Conservation (phyloP, 2,329 filamentous ascomycete species). For the Coniella vitis region DNA sequence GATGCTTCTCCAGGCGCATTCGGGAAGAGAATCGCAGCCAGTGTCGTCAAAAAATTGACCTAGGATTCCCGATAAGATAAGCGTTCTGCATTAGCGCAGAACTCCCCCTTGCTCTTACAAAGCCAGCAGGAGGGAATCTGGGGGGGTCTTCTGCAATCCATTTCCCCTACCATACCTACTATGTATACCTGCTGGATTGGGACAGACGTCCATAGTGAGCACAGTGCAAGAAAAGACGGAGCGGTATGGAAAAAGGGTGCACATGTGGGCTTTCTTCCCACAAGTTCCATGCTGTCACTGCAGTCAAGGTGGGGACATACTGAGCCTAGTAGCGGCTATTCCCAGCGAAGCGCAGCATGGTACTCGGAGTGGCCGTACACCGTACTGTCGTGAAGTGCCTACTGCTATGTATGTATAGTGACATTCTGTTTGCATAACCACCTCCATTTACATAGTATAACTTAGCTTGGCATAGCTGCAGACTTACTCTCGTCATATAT, state of each 20-base stretch:
- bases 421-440: too few relatives aligned
- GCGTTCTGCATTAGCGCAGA: neutral
- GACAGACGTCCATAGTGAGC: too few relatives aligned
- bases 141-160: neutral
- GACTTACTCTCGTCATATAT: too few relatives aligned
- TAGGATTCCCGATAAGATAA: conserved; percentile 6
- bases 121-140: too few relatives aligned
- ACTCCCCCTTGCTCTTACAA: neutral
- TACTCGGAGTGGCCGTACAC: too few relatives aligned
- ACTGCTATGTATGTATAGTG: too few relatives aligned
- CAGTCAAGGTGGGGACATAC: neutral
- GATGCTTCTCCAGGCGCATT: neutral
- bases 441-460: too few relatives aligned
- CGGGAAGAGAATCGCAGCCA: neutral
- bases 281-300: conserved; percentile 1
- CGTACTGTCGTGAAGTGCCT: too few relatives aligned
- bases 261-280: neutral
- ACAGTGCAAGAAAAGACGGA: neutral
- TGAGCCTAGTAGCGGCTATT: too few relatives aligned
- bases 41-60: conserved; percentile 1
- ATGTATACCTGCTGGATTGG: too few relatives aligned
- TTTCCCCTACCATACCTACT: neutral
- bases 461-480: too few relatives aligned
- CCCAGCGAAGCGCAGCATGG: too few relatives aligned
- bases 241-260: neutral